Evolutionary conservation across 2,329 filamentous ascomycete genomes (phyloP).

Genomic region (Ambrosiella cleistominuta): DNA sequence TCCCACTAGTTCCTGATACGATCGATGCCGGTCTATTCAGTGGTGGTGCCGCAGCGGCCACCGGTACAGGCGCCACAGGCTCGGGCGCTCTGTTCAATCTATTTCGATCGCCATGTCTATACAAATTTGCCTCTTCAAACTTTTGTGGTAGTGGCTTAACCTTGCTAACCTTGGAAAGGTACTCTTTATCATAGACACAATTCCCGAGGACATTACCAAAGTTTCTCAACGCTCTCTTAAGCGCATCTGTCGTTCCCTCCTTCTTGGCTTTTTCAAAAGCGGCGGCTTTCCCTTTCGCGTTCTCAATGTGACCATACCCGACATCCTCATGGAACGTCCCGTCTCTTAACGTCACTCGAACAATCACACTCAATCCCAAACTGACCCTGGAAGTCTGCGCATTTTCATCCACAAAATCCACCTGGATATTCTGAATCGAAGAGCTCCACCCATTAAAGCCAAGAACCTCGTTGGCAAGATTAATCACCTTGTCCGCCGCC

Average conservation of each 20-base stretch:
- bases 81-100: constrained; percentile 2
- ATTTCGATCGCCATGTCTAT: constrained; percentile 52
- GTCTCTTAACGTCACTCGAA: constrained; percentile 77
- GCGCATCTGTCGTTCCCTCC: constrained; percentile 82
- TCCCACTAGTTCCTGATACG: constrained; percentile 16
- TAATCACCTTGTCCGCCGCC: constrained; percentile 91
- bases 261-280: constrained; percentile 99
- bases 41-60: neutral
- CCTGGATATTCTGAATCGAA: constrained; percentile 82
- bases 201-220: constrained; percentile 98
- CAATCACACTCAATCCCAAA: constrained; percentile 74
- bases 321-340: constrained; percentile 97
- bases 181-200: constrained; percentile 94
- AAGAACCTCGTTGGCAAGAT: constrained; percentile 85
- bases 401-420: constrained; percentile 88
- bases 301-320: constrained; percentile 91
- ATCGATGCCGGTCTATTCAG: constrained; percentile 17
- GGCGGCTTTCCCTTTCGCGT: constrained; percentile 83
- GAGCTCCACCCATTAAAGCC: constrained; percentile 97
- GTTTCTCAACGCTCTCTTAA: constrained; percentile 76
- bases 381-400: constrained; percentile 61
- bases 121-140: constrained; percentile 62
- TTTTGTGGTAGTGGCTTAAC: constrained; percentile 57
- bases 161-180: constrained; percentile 75
- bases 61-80: neutral